A percentile compares a stretch with the other conserved stretches of the same genome.
phyloP scores from a whole-genome alignment of 169 alveolate species.

The Plasmodium knowlesi region DNA sequence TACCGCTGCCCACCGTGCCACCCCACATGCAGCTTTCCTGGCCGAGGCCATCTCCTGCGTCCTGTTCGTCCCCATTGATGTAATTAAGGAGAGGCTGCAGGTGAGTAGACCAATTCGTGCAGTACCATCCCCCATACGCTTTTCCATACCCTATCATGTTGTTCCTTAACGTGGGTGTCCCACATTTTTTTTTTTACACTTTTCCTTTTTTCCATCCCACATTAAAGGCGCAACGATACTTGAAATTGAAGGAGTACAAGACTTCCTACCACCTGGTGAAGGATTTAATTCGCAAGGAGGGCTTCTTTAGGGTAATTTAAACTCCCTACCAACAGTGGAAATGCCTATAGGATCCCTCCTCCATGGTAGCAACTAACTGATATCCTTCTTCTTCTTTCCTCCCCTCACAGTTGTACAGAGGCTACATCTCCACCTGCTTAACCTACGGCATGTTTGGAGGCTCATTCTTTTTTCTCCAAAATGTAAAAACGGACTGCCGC shows the following conservation, averaged over 20 bases:
- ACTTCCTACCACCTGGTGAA: conserved; percentile 21
- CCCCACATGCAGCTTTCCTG: conserved; percentile 1
- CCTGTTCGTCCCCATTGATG: conserved; percentile 67
- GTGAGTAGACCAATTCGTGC: background rate
- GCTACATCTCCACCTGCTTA: conserved; percentile 61
- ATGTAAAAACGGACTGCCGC: conserved; percentile 13
- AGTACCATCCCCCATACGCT: background rate
- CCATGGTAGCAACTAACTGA: background rate
- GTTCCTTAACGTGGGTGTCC: background rate
- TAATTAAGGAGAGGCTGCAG: conserved; percentile 67
- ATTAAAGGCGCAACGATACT: conserved; percentile 55
- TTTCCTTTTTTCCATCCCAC: background rate
- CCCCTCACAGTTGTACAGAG: conserved; percentile 41
- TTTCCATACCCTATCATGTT: background rate
- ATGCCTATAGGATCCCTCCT: background rate
- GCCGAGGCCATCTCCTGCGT: conserved; percentile 58
- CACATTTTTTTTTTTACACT: background rate
- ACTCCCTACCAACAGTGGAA: background rate
- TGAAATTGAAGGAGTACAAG: conserved; percentile 23
- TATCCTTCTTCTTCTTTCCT: background rate
- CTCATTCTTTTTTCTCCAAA: conserved; percentile 52
- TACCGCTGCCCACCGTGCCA: background rate
- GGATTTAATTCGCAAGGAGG: conserved; percentile 31
- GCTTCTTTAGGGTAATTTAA: conserved; percentile 28
- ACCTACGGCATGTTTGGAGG: conserved; percentile 64